Evolutionary conservation across 805 yeast species (phyloP), one percentile per base, ranked within the genome.

Genomic region (Grigorovia yakushimaensis): DNA sequence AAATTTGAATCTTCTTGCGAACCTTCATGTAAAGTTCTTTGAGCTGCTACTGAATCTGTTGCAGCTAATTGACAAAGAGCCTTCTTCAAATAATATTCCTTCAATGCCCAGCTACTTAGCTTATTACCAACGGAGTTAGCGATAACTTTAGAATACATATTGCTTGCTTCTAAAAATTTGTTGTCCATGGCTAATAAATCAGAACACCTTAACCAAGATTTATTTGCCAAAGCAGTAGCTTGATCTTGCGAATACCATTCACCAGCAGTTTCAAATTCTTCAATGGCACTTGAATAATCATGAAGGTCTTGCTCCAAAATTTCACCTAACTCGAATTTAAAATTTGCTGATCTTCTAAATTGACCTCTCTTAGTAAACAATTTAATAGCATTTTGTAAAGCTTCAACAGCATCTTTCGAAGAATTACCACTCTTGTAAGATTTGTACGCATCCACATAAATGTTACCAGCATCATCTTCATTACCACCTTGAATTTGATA

Each of bases 191-290:
- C 95, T 46, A 81, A 75, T 55, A 93, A 72, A 61, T 93, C 97
- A 1, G 98, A 98, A 53, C 88, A 84, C 64, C 88, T 88, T 54
- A 91, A 70, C 54, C 77, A 84, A 21, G 94, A 89, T 69, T 93
- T 93, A 67, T 82, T 88, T 22, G 95, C 79, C 48, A 91, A 65
- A 8, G 97, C 95, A 52, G 83, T 84, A 0, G 98, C 97, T 49
- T 88, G 89, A 67, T 93, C 99, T 51, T 91, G 87, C 47, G 79
- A 77, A 62, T 84, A 89, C 89, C 96, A 93, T 60, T 93, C 98
- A 39, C 96, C 96, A 10, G 98, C 96, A 57, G 83, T 85, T 61
- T 88, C 95, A 62, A 84, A 91, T 24, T 88, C 78, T 47, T 73
- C 73, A 46, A 83, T 74, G 5, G 98, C 97, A 54, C 77, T 77